Percentiles rank a stretch among this genome's conserved stretches.
Evolutionary conservation across 495 filamentous ascomycete genomes (phyloP).

Genomic region (Polyplosphaeria fusca): DNA sequence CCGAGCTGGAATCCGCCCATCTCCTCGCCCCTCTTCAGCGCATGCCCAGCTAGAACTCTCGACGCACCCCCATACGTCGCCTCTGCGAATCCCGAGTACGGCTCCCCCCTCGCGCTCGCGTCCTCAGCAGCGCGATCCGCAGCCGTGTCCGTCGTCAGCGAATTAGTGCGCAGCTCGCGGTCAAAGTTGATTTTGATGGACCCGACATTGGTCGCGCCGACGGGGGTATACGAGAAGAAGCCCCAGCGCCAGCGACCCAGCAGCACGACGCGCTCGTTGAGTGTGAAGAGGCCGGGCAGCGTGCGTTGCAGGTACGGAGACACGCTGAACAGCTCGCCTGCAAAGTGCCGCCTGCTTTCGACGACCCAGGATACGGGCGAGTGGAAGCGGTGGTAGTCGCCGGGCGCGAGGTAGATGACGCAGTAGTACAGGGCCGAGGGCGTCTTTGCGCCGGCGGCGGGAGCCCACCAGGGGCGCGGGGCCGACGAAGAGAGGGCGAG

Average conservation of each 20-base stretch:
- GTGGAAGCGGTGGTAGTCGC: slow-evolving; percentile 98
- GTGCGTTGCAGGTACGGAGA: slow-evolving; percentile 90
- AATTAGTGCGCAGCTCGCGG: slow-evolving; percentile 88
- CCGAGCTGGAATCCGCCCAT: slow-evolving; percentile 98
- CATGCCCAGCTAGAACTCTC: slow-evolving; percentile 72
- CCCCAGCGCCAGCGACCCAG: slow-evolving; percentile 94
- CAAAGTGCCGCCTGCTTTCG: slow-evolving; percentile 87
- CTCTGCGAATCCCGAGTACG: slow-evolving; percentile 82
- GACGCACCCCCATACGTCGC: slow-evolving; percentile 82
- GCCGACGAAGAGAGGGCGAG: slow-evolving; percentile 64
- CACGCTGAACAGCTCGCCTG: slow-evolving; percentile 91
- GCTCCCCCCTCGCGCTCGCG: slow-evolving; percentile 70
- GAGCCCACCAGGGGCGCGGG: slow-evolving; percentile 70
- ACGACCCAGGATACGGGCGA: slow-evolving; percentile 92
- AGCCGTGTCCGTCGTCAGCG: slow-evolving; percentile 80
- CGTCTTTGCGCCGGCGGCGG: slow-evolving; percentile 51
- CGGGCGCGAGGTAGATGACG: slow-evolving; percentile 96
- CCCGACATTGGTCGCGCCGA: slow-evolving; percentile 98
- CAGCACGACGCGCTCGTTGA: slow-evolving; percentile 94
- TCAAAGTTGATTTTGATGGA: slow-evolving; percentile 98
- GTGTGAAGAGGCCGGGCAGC: slow-evolving; percentile 86
- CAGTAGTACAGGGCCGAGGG: slow-evolving; percentile 80
- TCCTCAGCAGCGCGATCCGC: slow-evolving; percentile 78
- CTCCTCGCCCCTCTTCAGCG: slow-evolving; percentile 82
- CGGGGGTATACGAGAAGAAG: slow-evolving; percentile 93